A percentile compares a stretch with the other conserved stretches of the same genome.
phyloP scores from a whole-genome alignment of 352 stramenopile species.

The Phytophthora idaei region DNA sequence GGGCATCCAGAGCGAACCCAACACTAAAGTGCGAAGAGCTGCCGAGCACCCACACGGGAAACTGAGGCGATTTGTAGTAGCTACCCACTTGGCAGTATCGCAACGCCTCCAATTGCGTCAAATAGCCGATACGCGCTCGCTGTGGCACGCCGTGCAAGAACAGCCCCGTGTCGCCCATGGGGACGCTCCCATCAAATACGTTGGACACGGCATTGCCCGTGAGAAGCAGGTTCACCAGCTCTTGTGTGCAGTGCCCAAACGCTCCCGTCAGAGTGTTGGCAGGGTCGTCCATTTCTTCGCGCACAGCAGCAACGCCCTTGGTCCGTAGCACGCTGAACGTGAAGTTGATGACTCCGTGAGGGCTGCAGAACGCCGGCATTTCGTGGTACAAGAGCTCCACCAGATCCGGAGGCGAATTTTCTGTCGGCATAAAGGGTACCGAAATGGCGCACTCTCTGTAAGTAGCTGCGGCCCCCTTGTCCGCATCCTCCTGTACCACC shows the following conservation, averaged over 20 bases:
- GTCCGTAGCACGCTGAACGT: conserved; percentile 73
- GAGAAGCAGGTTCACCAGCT: conserved; percentile 88
- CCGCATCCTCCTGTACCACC: conserved; percentile 23
- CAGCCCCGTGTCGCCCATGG: conserved; percentile 79
- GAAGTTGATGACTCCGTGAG: conserved; percentile 73
- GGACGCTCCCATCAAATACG: conserved; percentile 82
- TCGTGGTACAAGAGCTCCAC: conserved; percentile 19
- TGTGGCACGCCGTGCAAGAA: conserved; percentile 63
- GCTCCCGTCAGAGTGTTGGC: conserved; percentile 60
- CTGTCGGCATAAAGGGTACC: background rate
- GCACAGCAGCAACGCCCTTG: conserved; percentile 46
- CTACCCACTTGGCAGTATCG: conserved; percentile 91
- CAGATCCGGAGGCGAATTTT: conserved; percentile 14
- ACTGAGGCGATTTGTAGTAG: conserved; percentile 90
- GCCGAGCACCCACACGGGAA: conserved; percentile 91
- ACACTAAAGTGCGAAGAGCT: conserved; percentile 92
- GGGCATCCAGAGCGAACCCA: conserved; percentile 71
- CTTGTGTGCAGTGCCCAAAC: conserved; percentile 86
- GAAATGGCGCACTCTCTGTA: conserved; percentile 27
- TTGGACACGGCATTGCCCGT: conserved; percentile 81
- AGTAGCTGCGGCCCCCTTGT: background rate
- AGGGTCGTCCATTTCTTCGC: conserved; percentile 79
- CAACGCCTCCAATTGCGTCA: conserved; percentile 90
- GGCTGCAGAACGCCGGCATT: conserved; percentile 38
- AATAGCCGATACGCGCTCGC: conserved; percentile 76